A percentile compares a stretch with the other conserved stretches of the same genome.
Conservation (phyloP, 106 monocot genomes). For the Amphibolis antarctica region DNA sequence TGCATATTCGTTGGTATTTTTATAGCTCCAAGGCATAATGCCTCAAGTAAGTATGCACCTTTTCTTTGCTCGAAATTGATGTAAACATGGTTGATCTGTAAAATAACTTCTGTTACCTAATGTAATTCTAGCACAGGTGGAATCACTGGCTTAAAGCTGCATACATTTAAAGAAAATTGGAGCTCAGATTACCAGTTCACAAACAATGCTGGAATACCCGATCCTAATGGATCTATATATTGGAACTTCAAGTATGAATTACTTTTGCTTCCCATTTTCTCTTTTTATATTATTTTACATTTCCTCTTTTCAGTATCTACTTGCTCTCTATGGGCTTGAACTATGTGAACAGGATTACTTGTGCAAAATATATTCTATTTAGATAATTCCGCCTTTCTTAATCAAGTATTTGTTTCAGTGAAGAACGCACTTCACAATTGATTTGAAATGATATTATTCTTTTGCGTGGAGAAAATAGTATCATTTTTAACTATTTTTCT, state of each 20-base stretch:
- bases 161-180: slow-evolving; percentile 86
- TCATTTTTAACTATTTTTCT: too few species aligned
- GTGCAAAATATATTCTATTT: too few species aligned
- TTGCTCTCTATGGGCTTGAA: too few species aligned
- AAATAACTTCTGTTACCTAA: slow-evolving; percentile 5
- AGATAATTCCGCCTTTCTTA: too few species aligned
- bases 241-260: slow-evolving; percentile 85
- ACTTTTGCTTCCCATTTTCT: background rate
- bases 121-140: slow-evolving; percentile 41
- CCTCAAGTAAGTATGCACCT: slow-evolving; percentile 48
- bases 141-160: slow-evolving; percentile 63
- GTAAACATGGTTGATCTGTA: background rate
- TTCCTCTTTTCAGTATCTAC: slow-evolving; percentile 6
- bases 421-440: too few species aligned
- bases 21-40: slow-evolving; percentile 61
- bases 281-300: background rate
- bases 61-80: background rate
- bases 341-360: too few species aligned
- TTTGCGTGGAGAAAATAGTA: too few species aligned
- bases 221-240: slow-evolving; percentile 51
- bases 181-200: slow-evolving; percentile 75
- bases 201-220: slow-evolving; percentile 87
- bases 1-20: slow-evolving; percentile 89
- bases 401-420: too few species aligned
- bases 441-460: too few species aligned